Base-by-base conservation (phyloP, 306 rosid species). In the Trichosanthes cucumerina region DNA sequence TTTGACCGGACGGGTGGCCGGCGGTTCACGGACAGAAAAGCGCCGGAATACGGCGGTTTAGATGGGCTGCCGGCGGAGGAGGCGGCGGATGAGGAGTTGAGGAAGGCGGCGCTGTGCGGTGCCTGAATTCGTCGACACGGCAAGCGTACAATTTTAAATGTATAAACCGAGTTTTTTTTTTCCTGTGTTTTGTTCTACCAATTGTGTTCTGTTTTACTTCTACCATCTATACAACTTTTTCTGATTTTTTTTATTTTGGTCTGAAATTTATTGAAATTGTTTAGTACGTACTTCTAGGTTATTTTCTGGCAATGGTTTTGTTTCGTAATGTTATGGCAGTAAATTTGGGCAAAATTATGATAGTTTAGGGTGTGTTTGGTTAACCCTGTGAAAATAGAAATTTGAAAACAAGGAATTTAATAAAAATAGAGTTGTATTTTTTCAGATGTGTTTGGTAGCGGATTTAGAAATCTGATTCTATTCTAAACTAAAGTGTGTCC, bases 101-200 rank as follows among this genome's bases (percentile, higher is more conserved):
- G 92, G 85, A 91, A 91, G 82, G 81, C 89, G 1, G 77, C 89
- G 0, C 76, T 82, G 38, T 78, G 18, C 81, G 87, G 87, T 54
- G 83, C 80, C 15, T 54, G 23, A 86, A 78, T 76, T 39, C 26
- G 80, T 68, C 64, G 39, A 79, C 46, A 85, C 23, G 15, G 43
- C 78, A 5, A 18, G 3, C 69, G 56, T 1, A n/a, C 9, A 19
- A 10, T 70, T 43, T 11, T 18, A 68, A 70, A 13, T 43, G 53
- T 41, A 19, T n/a, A 70, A 70, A 43, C 7, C 2, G 16, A 21
- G n/a, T 44, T 41, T 2, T 12, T 68, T 41, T 12, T 31, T 33
- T 31, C 10, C 8, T 26, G 18, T 65, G 14, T 65, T 6, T 2
- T 19, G 23, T 2, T 66, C 10, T 44, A 44, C 4, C 6, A 39